Base-by-base conservation (phyloP, 2,329 filamentous ascomycete genomes). In the Talaromyces pinophilus region DNA sequence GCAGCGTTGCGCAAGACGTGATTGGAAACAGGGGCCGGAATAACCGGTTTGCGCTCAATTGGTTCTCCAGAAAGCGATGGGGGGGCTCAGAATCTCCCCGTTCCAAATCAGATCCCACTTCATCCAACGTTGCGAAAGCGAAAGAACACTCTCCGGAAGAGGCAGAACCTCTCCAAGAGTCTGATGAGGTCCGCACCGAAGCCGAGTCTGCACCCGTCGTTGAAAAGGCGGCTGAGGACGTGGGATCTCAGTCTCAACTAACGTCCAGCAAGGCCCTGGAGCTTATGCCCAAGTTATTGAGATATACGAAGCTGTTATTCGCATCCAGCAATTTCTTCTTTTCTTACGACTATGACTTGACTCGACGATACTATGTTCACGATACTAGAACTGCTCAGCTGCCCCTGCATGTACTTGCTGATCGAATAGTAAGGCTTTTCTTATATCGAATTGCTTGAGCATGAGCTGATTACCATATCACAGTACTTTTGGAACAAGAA, bases 321-420 rank as follows among this genome's bases (percentile, higher is more conserved):
- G 89, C 91, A 0, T 93, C 90, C 0, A 86, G 86, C 69, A 97
- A 92, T 76, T 98, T 97, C 78, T 98, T 90, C 82, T 99, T 94
- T 77, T 93, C 93, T 0, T 97, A 99, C 76, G 95, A 99, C 70
- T 86, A 94, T 75, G 93, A 99, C 75, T 86, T 99, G 61, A 98
- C 95, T 0, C 86, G 90, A 65, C 88, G 86, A 64, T 76, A 86
- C 68, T 76, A 77, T 62, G 75, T 77, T 44, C 78, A 82, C 71
- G 76, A 78, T 54, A 64, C 76, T 7, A 72, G 75, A 38, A 78
- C 73, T 28, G 78, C 80, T 15, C 83, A 84, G 55, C 71, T 86
- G 4, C 89, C 93, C 5, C 81, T 97, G 3, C 86, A 92, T 76
- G 87, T 87, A 69, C 84, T 87, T 66, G 92, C 90, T 25, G 92